Evolutionary conservation across 2,329 filamentous ascomycete species (phyloP), one percentile per base, ranked within the genome.

Genomic region (Cyphellophora europaea): DNA sequence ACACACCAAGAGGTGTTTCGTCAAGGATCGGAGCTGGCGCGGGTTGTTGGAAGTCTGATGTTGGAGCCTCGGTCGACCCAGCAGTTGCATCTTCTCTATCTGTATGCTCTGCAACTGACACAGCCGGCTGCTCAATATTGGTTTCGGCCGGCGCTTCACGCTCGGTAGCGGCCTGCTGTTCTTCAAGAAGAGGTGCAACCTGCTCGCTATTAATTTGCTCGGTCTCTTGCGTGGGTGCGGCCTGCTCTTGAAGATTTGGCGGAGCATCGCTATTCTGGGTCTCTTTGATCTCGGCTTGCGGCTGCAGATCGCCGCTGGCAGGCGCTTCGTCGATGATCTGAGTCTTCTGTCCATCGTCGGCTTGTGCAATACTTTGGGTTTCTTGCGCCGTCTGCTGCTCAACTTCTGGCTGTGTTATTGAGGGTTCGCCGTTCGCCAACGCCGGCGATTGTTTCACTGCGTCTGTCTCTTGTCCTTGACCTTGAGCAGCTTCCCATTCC

Each of bases 401-500:
- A 28, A 15, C 4, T 19, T 33, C 32, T 11, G 2, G 18, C 14
- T 14, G 14, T 3, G 14, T 21, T 8, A 14, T 15, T 18, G 10
- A 6, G 11, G 30, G n/a, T 18, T 32, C 19, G 5, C 19, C 16
- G 16, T 13, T 10, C 13, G 27, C 16, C 8, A 27, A 11, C 13
- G 27, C 4, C 13, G 14, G 16, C 34, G 15, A 13, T 36, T n/a
- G 33, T 16, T 35, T 13, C 3, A 8, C 21, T 16, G 16, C 15
- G 8, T n/a, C 10, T n/a, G 11, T 27, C 15, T 37, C 19, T 6
- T 18, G 19, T 23, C 5, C 16, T 5, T 2, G 5, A 19, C 33
- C 32, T 5, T 30, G 28, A 5, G 19, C 30, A 5, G 13, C 19
- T 27, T 47, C 49, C n/a, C 42, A 36, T 39, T 67, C 62, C 10